Conservation (phyloP, 257 asterid species). For the Mentha longifolia region DNA sequence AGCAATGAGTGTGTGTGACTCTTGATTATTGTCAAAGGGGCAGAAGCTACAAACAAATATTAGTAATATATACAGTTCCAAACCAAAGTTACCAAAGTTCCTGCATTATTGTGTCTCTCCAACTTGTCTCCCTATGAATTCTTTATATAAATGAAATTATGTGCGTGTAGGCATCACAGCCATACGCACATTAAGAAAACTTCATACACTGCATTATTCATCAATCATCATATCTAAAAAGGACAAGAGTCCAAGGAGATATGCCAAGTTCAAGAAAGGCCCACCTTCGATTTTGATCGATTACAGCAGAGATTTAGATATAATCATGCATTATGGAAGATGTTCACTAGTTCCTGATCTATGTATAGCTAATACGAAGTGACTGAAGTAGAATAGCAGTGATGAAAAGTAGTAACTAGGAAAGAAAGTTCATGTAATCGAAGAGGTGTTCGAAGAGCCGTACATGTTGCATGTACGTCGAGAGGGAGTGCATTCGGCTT, state of each 20-base stretch:
- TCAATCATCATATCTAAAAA: neutral
- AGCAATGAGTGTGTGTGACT: neutral
- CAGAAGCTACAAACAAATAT: neutral
- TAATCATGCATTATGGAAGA: neutral
- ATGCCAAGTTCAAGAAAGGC: constrained; percentile 2
- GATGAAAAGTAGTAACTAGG: neutral
- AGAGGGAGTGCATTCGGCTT: constrained; percentile 45
- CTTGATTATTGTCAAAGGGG: constrained; percentile 1
- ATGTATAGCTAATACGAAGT: neutral
- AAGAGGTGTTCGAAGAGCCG: constrained; percentile 30
- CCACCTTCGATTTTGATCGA: neutral
- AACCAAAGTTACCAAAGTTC: constrained; percentile 28
- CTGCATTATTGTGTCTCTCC: constrained; percentile 36
- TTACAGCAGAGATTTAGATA: neutral
- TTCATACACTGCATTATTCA: neutral
- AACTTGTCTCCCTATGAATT: constrained; percentile 25
- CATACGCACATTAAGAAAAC: constrained; percentile 18
- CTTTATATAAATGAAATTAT: constrained; percentile 3
- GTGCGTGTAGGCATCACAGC: constrained; percentile 33
- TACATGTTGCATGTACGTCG: constrained; percentile 74
- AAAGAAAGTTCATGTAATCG: constrained; percentile 12
- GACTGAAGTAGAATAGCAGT: neutral
- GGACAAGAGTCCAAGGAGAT: constrained; percentile 15
- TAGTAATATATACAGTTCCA: neutral
- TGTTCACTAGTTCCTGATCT: neutral